Percentiles rank a stretch among this genome's conserved stretches.
phyloP scores from a whole-genome alignment of 768 basidiomycete genomes.

The Stropharia rugosoannulata region DNA sequence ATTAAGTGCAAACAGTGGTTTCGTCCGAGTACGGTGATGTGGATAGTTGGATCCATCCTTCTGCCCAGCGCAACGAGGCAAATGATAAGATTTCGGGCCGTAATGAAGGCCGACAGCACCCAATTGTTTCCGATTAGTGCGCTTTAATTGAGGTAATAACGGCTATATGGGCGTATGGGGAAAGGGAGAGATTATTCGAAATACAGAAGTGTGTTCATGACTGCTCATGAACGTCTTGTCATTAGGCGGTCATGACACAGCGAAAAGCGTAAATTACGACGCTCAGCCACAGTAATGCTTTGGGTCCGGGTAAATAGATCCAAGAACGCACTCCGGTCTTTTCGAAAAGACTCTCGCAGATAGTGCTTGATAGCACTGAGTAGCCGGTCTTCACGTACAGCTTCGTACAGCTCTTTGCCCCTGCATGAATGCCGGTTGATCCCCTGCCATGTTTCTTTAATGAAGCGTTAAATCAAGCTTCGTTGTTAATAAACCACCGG shows the following conservation, averaged over 20 bases:
- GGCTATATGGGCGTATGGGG: no score
- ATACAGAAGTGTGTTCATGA: no score
- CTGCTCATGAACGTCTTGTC: no score
- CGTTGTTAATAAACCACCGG: not conserved
- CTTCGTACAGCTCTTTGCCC: not conserved
- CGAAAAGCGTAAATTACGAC: no score
- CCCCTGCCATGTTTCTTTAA: slow-evolving; percentile 1
- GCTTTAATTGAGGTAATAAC: slow-evolving; percentile 1
- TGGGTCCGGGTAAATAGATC: no score
- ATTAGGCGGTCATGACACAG: no score
- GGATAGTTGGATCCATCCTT: slow-evolving; percentile 4
- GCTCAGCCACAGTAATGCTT: no score
- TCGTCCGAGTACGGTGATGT: not conserved
- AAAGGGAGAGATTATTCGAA: no score
- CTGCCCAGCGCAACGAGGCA: slow-evolving; percentile 2
- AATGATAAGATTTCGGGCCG: slow-evolving; percentile 12
- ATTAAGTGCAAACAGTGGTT: not conserved
- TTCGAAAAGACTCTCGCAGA: no score
- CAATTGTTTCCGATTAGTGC: slow-evolving; percentile 2
- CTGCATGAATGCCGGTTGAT: slow-evolving; percentile 17
- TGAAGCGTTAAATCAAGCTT: slow-evolving; percentile 4
- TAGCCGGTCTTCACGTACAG: not conserved
- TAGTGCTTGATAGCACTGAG: not conserved
- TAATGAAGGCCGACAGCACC: slow-evolving; percentile 1
- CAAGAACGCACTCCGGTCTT: no score